Evolutionary conservation across 768 basidiomycete species (phyloP).

Genomic region (Lenzites betulinus): DNA sequence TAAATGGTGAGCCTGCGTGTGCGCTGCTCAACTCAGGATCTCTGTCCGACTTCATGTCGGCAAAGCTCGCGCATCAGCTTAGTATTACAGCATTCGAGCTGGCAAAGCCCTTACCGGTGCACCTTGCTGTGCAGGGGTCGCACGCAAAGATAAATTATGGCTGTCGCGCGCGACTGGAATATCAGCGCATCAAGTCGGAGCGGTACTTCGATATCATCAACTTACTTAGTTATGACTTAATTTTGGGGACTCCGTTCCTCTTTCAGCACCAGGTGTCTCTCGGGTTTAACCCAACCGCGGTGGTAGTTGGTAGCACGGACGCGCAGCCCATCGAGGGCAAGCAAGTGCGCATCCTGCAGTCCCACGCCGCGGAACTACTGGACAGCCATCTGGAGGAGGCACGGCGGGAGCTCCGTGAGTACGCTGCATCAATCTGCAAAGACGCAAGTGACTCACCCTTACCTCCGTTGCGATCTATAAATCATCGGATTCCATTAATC

Average conservation of each 20-base stretch:
- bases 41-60: too few relatives aligned
- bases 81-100: slow-evolving; percentile 13
- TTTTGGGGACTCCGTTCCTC: slow-evolving; percentile 33
- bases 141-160: neutral
- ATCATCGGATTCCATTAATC: slow-evolving; percentile 38
- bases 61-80: slow-evolving; percentile 32
- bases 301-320: neutral
- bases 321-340: neutral
- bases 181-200: neutral
- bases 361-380: neutral
- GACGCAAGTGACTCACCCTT: slow-evolving; percentile 21
- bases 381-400: neutral
- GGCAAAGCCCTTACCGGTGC: slow-evolving; percentile 29
- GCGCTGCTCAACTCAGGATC: slow-evolving; percentile 32
- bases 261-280: slow-evolving; percentile 21
- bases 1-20: slow-evolving; percentile 23
- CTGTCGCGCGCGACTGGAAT: neutral
- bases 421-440: slow-evolving; percentile 11
- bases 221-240: slow-evolving; percentile 35
- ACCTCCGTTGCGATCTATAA: slow-evolving; percentile 15
- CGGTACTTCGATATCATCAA: slow-evolving; percentile 2
- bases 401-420: neutral
- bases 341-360: neutral
- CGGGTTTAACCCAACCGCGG: slow-evolving; percentile 15
- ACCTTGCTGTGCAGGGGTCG: slow-evolving; percentile 36